Base-by-base conservation (phyloP, 371 early-diverging fungal genomes). In the Rhizopus arrhizus region DNA sequence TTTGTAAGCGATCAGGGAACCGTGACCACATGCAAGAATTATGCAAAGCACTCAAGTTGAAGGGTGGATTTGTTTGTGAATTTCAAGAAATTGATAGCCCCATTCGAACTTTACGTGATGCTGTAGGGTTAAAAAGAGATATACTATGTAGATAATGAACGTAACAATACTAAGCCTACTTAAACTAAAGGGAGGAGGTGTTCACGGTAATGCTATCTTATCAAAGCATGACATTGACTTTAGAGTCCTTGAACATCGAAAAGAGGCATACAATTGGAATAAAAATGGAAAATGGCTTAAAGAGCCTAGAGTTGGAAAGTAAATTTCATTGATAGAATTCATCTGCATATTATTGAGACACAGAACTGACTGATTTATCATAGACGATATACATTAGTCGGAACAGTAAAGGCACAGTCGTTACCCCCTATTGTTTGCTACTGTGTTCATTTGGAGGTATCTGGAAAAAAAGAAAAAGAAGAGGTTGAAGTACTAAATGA, bases 131-230 rank as follows among this genome's bases (percentile, higher is more conserved):
- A 3, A n/a, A 34, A 29, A 34, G 38, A 9, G 52, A 42, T 43
- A 6, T 15, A 41, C 9, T 9, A 13, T 5, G 35, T n/a, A 5
- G 16, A n/a, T 56, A 13, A 2, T 40, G 12, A 35, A 9, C 22
- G 13, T 16, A 32, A 32, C 32, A 59, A 15, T 31, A 41, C 9
- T 58, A 22, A 22, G 22, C 22, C 22, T 22, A 22, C 2, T 22
- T 45, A 22, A 32, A 56, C 38, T 71, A 47, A 68, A 87, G 78
- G 93, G 92, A 22, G 91, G 92, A 9, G 93, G 93, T 3, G 68
- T 90, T 3, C 93, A 93, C 68, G 93, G 91, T 3, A 93, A 92
- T 67, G 92, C 93, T 0, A 89, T 93, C n/a, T 69, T 88, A 43
- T 84, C 88, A 4, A 86, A 80, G 58, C 82, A 83, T 64, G 87